Evolutionary conservation across 1,284 basidiomycete genomes (phyloP), one percentile per base, ranked within the genome.

Genomic region (Trichosporon asahii): DNA sequence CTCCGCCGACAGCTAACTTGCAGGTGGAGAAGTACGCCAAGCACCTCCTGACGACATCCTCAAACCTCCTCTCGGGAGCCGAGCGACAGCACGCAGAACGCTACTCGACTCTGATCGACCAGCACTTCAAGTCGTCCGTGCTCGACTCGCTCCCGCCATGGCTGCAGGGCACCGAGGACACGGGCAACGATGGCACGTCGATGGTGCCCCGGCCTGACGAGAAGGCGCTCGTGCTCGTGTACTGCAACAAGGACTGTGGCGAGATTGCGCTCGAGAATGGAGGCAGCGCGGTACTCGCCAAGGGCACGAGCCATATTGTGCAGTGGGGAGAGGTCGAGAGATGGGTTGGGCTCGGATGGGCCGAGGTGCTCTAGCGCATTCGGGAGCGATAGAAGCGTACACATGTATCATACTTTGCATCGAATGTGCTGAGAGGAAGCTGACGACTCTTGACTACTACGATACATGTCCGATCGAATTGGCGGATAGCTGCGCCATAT

Each of bases 11-110:
- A 25, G 27, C 66, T 69, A 23, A 66, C 65, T 18, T 8, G 21
- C 67, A 96, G 94, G 91, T 95, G 68, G 94, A 96, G 82, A 91
- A 90, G 79, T 93, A 89, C 79, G 89, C 93, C 18, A 88, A 91
- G 44, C 89, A 90, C 76, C 91, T 97, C 55, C 88, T 88, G 25
- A 84, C 86, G 3, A 89, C 88, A 23, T 88, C 89, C 0, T 80
- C 91, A 1, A 92, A 94, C 75, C 86, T 86, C 15, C 83, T 95
- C 61, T 93, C 93, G 0, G 88, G 89, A 44, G 89, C 89, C 18
- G 94, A 96, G 80, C 87, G 91, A 12, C 87, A 89, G 40, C 91
- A 94, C 82, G 91, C 92, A 3, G 87, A 87, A 76, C 86, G 89
- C 90, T 92, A 91, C 77, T 89, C 91, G 5, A 85, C 87, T 46